Base-by-base conservation (phyloP, 1,284 basidiomycete species). In the Ustilago xerochloae region DNA sequence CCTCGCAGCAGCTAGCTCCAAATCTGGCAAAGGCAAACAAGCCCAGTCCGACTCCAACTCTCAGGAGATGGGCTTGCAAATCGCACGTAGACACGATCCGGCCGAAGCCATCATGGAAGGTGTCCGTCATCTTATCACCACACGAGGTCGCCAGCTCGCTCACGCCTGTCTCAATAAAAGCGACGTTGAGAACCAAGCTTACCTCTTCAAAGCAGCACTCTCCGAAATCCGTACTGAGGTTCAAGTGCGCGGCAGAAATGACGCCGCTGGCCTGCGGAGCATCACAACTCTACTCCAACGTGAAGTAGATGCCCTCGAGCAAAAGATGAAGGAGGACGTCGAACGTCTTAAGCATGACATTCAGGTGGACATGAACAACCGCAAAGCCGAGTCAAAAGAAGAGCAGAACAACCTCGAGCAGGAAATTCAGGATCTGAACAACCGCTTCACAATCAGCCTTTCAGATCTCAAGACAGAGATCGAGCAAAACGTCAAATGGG, bases 251-350 rank as follows among this genome's bases (percentile, higher is more conserved):
- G 91, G 92, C 3, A 89, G 92, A 59, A 96, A 93, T 79, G 95
- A 97, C 81, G 91, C 90, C 16, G 89, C 93, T 16, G 88, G 91
- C 5, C 88, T 98, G 70, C 89, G 90, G 22, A 88, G 92, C 2
- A 88, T 92, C 53, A 90, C 91, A 2, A 87, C 90, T 13, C 89
- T 91, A 0, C 88, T 97, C 16, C 89, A 94, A 70, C 88, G 94
- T 68, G 97, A 99, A 58, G 91, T 96, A 12, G 96, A 99, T 81
- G 87, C 88, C 4, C 85, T 98, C 30, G 90, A 92, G 78, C 91
- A 92, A 55, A 94, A 92, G 85, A 92, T 99, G 90, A 96, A 96
- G 85, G 94, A 97, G 84, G 93, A 97, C 79, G 87, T 99, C 41
- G 90, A 89, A 24, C 91, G 89, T 35, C 87, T 99, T 79, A 94